Percentiles rank a stretch among this genome's conserved stretches.
phyloP scores from a whole-genome alignment of 2,329 filamentous ascomycete genomes.

The Lasiodiplodia sp. region DNA sequence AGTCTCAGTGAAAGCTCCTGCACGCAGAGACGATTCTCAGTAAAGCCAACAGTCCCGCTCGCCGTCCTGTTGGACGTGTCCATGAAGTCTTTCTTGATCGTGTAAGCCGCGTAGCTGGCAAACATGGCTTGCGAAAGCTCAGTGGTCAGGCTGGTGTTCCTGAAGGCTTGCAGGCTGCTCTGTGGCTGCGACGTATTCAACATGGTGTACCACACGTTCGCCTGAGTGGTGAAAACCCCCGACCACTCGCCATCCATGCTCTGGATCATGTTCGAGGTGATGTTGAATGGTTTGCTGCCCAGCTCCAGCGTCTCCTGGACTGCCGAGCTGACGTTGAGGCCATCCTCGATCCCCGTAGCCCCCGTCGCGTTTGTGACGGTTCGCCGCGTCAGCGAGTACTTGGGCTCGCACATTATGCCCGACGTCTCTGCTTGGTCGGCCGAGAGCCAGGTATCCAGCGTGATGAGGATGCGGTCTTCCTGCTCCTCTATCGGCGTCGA shows the following conservation, averaged over 20 bases:
- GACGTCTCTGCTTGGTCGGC: neutral
- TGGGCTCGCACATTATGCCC: constrained; percentile 5
- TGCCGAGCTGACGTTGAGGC: neutral
- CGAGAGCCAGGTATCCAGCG: neutral
- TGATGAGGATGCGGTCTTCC: neutral
- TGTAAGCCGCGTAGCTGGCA: neutral
- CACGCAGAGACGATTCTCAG: neutral
- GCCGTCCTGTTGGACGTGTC: neutral
- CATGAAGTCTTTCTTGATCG: neutral
- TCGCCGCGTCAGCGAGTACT: constrained; percentile 2
- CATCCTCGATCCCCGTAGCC: neutral
- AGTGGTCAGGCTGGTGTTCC: neutral
- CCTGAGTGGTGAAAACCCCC: neutral
- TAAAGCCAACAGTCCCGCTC: neutral
- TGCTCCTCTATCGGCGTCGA: neutral
- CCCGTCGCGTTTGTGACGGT: neutral
- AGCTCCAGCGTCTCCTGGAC: neutral
- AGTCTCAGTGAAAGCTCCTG: neutral
- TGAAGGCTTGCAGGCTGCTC: neutral
- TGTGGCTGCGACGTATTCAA: neutral
- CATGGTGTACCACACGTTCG: neutral
- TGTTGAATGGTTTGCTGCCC: neutral
- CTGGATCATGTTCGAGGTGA: neutral
- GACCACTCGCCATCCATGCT: neutral
- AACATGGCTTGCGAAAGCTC: neutral